These are phyloP conservation scores for Ustilago xerochloae DNA, from an alignment of 1,284 basidiomycete genomes.

Conservation along the genomic window DNA sequence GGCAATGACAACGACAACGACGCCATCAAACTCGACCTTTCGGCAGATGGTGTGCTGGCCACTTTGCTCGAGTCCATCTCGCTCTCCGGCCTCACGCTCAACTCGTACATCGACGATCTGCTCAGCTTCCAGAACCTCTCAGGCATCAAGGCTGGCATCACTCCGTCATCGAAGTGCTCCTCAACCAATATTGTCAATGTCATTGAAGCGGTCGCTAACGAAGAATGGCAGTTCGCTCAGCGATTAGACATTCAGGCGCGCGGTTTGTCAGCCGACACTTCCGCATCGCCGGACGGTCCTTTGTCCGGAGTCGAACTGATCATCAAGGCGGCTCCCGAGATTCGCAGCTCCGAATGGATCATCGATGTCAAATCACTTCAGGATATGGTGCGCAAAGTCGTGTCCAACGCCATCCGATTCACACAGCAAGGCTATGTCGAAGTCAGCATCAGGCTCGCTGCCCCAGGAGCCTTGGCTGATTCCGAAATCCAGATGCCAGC, in stretches of 20 bases:
- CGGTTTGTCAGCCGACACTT: constrained; percentile 16
- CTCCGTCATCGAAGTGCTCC: constrained; percentile 3
- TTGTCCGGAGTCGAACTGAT: constrained; percentile 39
- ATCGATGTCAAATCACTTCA: constrained; percentile 30
- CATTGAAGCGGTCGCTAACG: constrained; percentile 50
- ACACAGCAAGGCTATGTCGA: constrained; percentile 47
- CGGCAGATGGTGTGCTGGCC: constrained; percentile 43
- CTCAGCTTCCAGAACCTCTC: constrained; percentile 56
- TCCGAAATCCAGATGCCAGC: constrained; percentile 12
- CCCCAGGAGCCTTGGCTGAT: constrained; percentile 20
- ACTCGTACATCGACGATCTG: constrained; percentile 57
- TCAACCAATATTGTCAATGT: constrained; percentile 36
- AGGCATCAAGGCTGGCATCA: constrained; percentile 23
- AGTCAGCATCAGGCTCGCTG: constrained; percentile 26
- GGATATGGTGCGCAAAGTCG: constrained; percentile 52
- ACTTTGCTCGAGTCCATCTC: constrained; percentile 52
- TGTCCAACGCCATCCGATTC: constrained; percentile 55
- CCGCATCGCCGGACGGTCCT: constrained; percentile 10
- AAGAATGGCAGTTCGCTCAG: constrained; percentile 51
- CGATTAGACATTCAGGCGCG: constrained; percentile 36
- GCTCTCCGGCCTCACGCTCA: constrained; percentile 50
- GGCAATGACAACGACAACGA: constrained; percentile 24
- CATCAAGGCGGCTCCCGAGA: constrained; percentile 39
- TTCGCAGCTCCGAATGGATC: constrained; percentile 30
- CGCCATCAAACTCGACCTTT: constrained; percentile 40